phyloP scores from a whole-genome alignment of 1,284 basidiomycete species.

The Psilocybe mexicana region DNA sequence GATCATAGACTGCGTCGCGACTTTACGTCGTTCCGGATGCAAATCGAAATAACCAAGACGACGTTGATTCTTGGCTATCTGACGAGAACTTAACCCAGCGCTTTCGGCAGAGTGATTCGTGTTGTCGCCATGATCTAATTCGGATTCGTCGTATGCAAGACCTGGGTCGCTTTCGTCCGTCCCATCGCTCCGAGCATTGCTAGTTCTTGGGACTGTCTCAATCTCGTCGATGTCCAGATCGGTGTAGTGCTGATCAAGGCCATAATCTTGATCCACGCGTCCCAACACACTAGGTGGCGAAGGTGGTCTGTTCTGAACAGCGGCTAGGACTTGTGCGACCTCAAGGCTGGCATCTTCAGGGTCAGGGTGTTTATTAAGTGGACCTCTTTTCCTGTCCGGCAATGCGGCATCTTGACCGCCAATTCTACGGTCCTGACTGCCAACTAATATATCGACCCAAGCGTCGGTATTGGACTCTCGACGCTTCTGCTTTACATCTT shows the following conservation, averaged over 20 bases:
- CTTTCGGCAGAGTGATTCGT: slow-evolving; percentile 20
- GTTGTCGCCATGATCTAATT: slow-evolving; percentile 16
- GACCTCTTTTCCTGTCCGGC: slow-evolving; percentile 23
- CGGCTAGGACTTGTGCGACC: slow-evolving; percentile 68
- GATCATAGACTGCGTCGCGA: slow-evolving; percentile 25
- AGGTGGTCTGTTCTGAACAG: slow-evolving; percentile 54
- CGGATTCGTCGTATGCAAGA: slow-evolving; percentile 23
- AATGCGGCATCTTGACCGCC: slow-evolving; percentile 56
- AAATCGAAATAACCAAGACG: slow-evolving; percentile 71
- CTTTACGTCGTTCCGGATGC: slow-evolving; percentile 48
- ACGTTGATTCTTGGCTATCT: slow-evolving; percentile 34
- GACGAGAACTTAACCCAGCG: slow-evolving; percentile 24
- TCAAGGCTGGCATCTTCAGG: slow-evolving; percentile 74
- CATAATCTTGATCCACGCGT: slow-evolving; percentile 37
- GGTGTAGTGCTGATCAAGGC: slow-evolving; percentile 32
- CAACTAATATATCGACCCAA: slow-evolving; percentile 85
- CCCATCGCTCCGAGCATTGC: slow-evolving; percentile 21
- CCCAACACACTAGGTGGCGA: slow-evolving; percentile 48
- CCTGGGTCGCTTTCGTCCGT: slow-evolving; percentile 23
- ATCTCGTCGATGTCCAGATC: slow-evolving; percentile 45
- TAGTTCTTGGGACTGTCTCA: slow-evolving; percentile 39
- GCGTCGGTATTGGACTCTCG: slow-evolving; percentile 64
- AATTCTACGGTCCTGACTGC: slow-evolving; percentile 59
- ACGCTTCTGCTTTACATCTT: slow-evolving; percentile 50
- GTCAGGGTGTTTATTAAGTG: slow-evolving; percentile 37